Evolutionary conservation across 805 yeast species (phyloP).

Genomic region (Middelhovenomyces tepae): DNA sequence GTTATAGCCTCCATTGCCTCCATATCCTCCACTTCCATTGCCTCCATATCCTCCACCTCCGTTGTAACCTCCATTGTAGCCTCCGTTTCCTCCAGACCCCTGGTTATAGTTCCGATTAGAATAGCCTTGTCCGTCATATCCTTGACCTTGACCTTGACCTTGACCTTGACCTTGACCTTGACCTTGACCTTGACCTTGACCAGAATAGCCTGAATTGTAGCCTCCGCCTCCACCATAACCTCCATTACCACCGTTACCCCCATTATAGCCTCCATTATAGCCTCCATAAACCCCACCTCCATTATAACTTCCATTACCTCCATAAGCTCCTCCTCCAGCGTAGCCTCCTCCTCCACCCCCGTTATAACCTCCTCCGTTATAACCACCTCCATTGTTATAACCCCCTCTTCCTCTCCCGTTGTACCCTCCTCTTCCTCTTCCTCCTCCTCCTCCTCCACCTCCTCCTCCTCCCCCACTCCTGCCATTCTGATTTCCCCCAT

Average conservation of each 20-base stretch:
- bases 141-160: no score
- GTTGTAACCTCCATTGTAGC: slow-evolving; percentile 1
- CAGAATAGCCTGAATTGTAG: no score
- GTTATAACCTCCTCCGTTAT: slow-evolving; percentile 16
- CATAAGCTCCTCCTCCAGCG: slow-evolving; percentile 12
- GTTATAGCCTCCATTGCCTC: slow-evolving; percentile 9
- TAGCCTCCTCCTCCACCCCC: slow-evolving; percentile 11
- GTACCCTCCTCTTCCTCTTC: slow-evolving; percentile 12
- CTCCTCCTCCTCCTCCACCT: slow-evolving; percentile 12
- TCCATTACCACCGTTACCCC: slow-evolving; percentile 5
- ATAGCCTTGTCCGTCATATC: no score
- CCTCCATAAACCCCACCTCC: slow-evolving; percentile 10
- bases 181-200: no score
- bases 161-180: no score
- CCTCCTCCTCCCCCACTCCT: slow-evolving; percentile 12
- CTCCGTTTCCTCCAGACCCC: slow-evolving; percentile 1
- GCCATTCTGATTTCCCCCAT: slow-evolving; percentile 8
- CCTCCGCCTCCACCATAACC: slow-evolving; percentile 8
- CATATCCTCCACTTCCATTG: slow-evolving; percentile 6
- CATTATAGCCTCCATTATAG: slow-evolving; percentile 12
- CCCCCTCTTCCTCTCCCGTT: slow-evolving; percentile 13
- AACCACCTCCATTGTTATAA: slow-evolving; percentile 8
- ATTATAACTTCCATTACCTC: slow-evolving; percentile 14
- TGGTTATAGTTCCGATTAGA: no score
- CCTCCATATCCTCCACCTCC: neutral